Evolutionary conservation across 2,329 filamentous ascomycete species (phyloP).

Genomic region (Diaporthe amygdali): DNA sequence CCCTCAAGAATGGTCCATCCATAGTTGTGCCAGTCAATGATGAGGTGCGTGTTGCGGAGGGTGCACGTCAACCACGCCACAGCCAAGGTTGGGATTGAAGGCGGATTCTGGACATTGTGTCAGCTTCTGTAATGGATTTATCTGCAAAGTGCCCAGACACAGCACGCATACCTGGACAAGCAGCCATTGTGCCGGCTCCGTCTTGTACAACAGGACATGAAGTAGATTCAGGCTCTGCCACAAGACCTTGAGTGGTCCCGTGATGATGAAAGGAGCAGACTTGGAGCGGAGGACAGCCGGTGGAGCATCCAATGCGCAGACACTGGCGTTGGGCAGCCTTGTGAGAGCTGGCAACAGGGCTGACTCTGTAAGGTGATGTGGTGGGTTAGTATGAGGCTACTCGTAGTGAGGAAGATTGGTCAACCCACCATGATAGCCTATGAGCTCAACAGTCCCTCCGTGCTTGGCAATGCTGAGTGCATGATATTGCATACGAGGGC

Average conservation of each 20-base stretch:
- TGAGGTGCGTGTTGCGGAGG: conserved; percentile 78
- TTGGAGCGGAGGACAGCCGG: conserved; percentile 71
- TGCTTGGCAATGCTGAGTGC: conserved; percentile 88
- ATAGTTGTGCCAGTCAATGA: conserved; percentile 99
- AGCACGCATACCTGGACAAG: conserved; percentile 69
- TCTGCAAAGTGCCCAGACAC: background rate
- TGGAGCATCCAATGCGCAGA: conserved; percentile 72
- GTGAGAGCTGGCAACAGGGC: conserved; percentile 70
- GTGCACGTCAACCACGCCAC: conserved; percentile 75
- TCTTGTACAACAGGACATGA: conserved; percentile 73
- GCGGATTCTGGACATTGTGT: conserved; percentile 72
- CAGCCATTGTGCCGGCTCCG: conserved; percentile 81
- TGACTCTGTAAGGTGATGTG: conserved; percentile 63
- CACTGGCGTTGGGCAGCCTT: conserved; percentile 69
- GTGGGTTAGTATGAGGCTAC: conserved; percentile 14
- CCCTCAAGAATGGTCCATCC: conserved; percentile 88
- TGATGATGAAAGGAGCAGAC: conserved; percentile 76
- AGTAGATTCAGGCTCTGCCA: conserved; percentile 80
- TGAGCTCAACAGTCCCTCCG: conserved; percentile 79
- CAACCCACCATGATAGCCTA: conserved; percentile 81
- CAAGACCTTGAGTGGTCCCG: conserved; percentile 83
- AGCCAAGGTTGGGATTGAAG: conserved; percentile 88
- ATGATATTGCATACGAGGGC: conserved; percentile 98
- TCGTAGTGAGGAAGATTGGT: background rate
- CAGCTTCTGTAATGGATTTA: background rate